Evolutionary conservation across 2,329 filamentous ascomycete species (phyloP).

Genomic region (Fusarium compactum): DNA sequence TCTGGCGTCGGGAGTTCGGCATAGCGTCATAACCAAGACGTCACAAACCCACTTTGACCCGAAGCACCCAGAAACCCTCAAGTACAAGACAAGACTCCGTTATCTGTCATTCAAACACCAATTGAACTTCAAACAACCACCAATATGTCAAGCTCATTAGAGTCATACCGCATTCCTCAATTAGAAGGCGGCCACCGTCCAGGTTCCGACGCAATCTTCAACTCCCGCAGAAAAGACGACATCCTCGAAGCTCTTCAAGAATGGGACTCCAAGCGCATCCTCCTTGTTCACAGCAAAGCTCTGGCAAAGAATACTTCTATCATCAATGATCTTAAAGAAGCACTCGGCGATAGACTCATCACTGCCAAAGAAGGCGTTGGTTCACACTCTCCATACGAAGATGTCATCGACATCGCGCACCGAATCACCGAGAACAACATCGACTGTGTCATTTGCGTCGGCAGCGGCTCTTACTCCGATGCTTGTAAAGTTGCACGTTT

Average conservation of each 20-base stretch:
- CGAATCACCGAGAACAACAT: background rate
- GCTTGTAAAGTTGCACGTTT: constrained; percentile 24
- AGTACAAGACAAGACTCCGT: background rate
- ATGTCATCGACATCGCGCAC: constrained; percentile 20
- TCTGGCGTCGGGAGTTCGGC: constrained; percentile 2
- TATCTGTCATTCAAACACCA: background rate
- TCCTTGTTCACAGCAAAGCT: constrained; percentile 17
- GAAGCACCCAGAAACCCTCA: background rate
- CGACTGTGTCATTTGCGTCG: constrained; percentile 12
- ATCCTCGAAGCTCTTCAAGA: background rate
- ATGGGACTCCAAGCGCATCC: background rate
- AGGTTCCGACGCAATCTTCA: constrained; percentile 21
- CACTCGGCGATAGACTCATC: background rate
- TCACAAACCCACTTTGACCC: constrained; percentile 18
- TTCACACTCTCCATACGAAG: constrained; percentile 14
- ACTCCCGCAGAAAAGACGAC: constrained; percentile 15
- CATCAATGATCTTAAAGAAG: background rate
- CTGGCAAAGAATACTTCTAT: background rate
- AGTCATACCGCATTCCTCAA: constrained; percentile 7
- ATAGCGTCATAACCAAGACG: constrained; percentile 13
- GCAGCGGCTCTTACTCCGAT: constrained; percentile 20
- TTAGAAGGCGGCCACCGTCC: constrained; percentile 13
- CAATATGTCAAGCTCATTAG: background rate
- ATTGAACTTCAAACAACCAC: background rate
- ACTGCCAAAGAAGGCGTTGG: constrained; percentile 12